Evolutionary conservation across 1,284 basidiomycete species (phyloP), one percentile per base, ranked within the genome.

Genomic region (Trichosporon coremiiforme): DNA sequence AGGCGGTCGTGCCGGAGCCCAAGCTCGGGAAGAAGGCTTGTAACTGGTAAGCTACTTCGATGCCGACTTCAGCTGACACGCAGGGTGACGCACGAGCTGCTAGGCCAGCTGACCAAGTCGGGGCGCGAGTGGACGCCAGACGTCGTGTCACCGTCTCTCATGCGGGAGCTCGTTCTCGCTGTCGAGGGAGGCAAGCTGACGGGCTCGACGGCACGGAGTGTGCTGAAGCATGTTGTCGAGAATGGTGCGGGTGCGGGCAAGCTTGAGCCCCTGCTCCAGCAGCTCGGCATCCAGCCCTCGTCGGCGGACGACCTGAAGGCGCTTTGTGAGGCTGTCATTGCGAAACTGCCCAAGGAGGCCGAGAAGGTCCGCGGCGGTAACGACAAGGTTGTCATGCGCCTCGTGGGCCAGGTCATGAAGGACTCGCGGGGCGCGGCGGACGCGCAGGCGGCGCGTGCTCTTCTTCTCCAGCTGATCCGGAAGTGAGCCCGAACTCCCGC

Each of bases 381-480:
- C 70, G 82, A 85, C 33, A 94, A 92, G 73, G 94, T 95, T 1
- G 79, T 98, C 53, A 94, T 94, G 85, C 90, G 91, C 72, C 87
- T 99, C 41, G 87, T 98, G 7, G 96, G 96, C 0, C 87, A 89
- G 79, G 92, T 96, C 25, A 98, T 98, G 94, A 92, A 90, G 82
- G 82, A 88, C 66, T 92, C 90, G 70, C 86, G 88, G 70, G 95
- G 95, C 4, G 86, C 89, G 38, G 93, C 90, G 22, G 90, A 97
- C 76, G 86, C 87, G 1, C 77, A 79, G 65, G 74, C 78, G 45
- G 84, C 84, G 0, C 80, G 76, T 50, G 79, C 78, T 63, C 71
- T 81, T 17, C 71, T 86, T 31, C 38, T 79, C 38, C 71, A 77
- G 33, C 66, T 82, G 20, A 68, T 84, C 33, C 73, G 70, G 47